Evolutionary conservation across 2,329 filamentous ascomycete species (phyloP), one percentile per base, ranked within the genome.

Genomic region (Dactylellina sp.): DNA sequence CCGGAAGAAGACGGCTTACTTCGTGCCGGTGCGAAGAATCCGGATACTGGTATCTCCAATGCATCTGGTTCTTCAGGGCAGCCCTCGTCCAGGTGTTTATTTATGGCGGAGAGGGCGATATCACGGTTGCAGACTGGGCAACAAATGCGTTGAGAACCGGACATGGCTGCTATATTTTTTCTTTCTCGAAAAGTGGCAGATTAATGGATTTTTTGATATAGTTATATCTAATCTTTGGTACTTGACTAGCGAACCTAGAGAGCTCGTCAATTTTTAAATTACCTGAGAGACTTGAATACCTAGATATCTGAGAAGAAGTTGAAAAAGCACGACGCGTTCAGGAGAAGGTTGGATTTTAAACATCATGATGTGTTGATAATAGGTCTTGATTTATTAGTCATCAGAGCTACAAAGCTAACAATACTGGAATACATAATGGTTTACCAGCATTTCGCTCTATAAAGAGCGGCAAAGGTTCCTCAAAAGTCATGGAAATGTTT

Each of bases 41-140:
- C 56, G 1, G 70, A 60, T 16, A 49, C 35, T 18, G 47, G 18
- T 25, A 49, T 35, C 22, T 66, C 61, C 7, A 61, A 39, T 18
- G 25, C 39, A 37, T 62, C 37, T 37, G 42, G 57, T 60, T 75
- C 71, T 28, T 75, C 63, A 18, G 71, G 71, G 32, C 94, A 98
- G 76, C 86, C 87, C 28, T 92, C 94, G 82, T 98, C 95, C 80
- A 98, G 88, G 81, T 98, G 94, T 77, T 86, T 85, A 82, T 98
- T 98, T 84, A 98, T 98, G 77, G 90, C 87, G 79, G 84, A 83
- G 76, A 89, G 83, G 76, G 87, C 89, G 78, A 95, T 91, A 64
- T 85, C 84, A 78, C 90, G 89, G 79, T 87, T 85, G 83, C 93
- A 97, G 77, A 93, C 91, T 14, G 93, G 93, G 80, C 93, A 97